phyloP scores from a whole-genome alignment of 352 stramenopile species.

The Phytophthora sojae region DNA sequence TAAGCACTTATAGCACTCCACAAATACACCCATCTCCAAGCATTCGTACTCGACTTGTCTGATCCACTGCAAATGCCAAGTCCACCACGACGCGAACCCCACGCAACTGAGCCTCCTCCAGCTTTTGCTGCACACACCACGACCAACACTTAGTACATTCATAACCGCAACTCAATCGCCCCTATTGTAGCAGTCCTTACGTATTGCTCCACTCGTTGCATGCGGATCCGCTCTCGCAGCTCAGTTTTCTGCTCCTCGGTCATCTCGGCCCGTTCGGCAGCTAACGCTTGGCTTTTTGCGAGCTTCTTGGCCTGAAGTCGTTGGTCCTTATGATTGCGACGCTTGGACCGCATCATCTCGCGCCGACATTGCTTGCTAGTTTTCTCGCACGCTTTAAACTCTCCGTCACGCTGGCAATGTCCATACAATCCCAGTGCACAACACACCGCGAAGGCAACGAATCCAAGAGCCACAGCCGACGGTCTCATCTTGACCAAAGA shows the following conservation, averaged over 20 bases:
- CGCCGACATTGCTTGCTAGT: constrained; percentile 22
- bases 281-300: constrained; percentile 15
- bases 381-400: not conserved
- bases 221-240: constrained; percentile 62
- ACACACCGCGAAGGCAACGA: constrained; percentile 9
- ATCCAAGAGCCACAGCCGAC: constrained; percentile 2
- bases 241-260: constrained; percentile 57
- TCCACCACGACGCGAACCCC: constrained; percentile 76
- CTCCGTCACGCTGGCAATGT: not conserved
- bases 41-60: constrained; percentile 53
- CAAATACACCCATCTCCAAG: not conserved
- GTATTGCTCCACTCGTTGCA: constrained; percentile 83
- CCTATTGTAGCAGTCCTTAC: constrained; percentile 33
- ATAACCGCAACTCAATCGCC: not conserved
- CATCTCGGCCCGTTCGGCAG: constrained; percentile 28
- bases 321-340: constrained; percentile 46
- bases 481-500: constrained; percentile 21
- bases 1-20: not conserved
- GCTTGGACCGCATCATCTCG: constrained; percentile 28
- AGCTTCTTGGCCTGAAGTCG: constrained; percentile 36
- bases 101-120: constrained; percentile 47
- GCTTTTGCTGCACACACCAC: constrained; percentile 67
- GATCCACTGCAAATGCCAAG: constrained; percentile 55
- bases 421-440: constrained; percentile 3
- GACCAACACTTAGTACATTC: not conserved